Evolutionary conservation across 2,329 filamentous ascomycete species (phyloP).

Genomic region (Colletotrichum caudatum): DNA sequence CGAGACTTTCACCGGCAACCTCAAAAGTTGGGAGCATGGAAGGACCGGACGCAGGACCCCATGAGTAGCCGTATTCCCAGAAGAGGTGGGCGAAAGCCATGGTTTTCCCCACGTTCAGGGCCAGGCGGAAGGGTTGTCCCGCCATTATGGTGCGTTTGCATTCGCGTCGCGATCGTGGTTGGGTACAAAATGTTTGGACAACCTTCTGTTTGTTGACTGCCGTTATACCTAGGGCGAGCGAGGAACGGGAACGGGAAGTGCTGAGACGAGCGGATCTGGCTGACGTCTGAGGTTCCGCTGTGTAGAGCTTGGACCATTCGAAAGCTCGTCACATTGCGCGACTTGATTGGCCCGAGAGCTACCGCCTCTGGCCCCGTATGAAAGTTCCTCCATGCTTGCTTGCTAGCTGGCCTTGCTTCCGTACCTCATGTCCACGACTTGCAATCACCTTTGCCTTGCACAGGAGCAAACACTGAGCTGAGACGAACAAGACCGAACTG

Average conservation of each 20-base stretch:
- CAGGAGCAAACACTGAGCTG: conserved; percentile 5
- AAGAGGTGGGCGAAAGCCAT: conserved; percentile 63
- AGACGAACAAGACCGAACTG: background rate
- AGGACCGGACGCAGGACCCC: conserved; percentile 74
- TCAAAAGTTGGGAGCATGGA: conserved; percentile 92
- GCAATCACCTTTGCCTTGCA: background rate
- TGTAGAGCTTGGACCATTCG: conserved; percentile 33
- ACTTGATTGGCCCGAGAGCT: conserved; percentile 35
- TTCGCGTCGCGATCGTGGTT: background rate
- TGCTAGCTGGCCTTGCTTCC: background rate
- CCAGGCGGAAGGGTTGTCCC: conserved; percentile 52
- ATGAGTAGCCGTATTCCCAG: conserved; percentile 70
- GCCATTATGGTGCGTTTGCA: conserved; percentile 3
- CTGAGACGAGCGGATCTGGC: conserved; percentile 9
- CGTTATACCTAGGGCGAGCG: background rate
- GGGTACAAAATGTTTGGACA: background rate
- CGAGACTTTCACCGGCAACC: conserved; percentile 73
- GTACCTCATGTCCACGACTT: conserved; percentile 1
- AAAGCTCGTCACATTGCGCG: conserved; percentile 32
- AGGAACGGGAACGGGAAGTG: background rate
- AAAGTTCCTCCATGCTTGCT: background rate
- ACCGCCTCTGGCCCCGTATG: background rate
- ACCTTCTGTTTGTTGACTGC: background rate
- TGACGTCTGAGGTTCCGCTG: conserved; percentile 12
- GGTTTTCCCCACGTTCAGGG: conserved; percentile 60